A percentile compares a stretch with the other conserved stretches of the same genome.
Conservation (phyloP, 1,139 yeast genomes). For the Zygosaccharomyces sapae region DNA sequence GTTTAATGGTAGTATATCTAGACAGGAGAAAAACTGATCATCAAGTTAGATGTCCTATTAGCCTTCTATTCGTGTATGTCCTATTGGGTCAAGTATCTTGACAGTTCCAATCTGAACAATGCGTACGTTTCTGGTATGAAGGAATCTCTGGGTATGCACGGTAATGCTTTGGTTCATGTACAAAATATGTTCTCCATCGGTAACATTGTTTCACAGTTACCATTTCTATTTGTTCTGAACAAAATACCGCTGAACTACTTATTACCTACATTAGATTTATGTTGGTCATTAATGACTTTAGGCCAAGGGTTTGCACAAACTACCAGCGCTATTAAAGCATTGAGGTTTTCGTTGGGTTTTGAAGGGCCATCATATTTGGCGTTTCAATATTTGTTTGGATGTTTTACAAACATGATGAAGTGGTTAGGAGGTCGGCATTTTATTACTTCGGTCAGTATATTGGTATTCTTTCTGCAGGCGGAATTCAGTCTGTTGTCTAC, state of each 20-base stretch:
- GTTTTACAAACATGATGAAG: constrained; percentile 60
- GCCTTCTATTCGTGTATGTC: constrained; percentile 57
- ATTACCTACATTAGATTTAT: constrained; percentile 45
- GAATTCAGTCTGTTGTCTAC: constrained; percentile 58
- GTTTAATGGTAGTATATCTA: constrained; percentile 57
- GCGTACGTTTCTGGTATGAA: constrained; percentile 56
- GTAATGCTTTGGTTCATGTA: constrained; percentile 56
- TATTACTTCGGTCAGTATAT: constrained; percentile 58
- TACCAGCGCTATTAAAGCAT: constrained; percentile 29
- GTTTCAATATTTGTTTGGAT: constrained; percentile 57
- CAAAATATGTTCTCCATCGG: constrained; percentile 58
- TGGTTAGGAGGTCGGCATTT: constrained; percentile 56
- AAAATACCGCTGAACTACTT: constrained; percentile 51
- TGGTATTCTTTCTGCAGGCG: constrained; percentile 61
- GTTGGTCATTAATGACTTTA: constrained; percentile 36
- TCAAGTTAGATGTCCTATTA: constrained; percentile 56
- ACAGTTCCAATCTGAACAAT: constrained; percentile 52
- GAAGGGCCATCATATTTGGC: constrained; percentile 61
- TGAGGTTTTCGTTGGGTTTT: constrained; percentile 50
- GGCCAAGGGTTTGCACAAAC: constrained; percentile 27
- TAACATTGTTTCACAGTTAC: constrained; percentile 52
- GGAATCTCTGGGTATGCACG: constrained; percentile 42
- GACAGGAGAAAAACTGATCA: constrained; percentile 48
- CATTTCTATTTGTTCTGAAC: constrained; percentile 39
- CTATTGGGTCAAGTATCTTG: constrained; percentile 63